A percentile compares a stretch with the other conserved stretches of the same genome.
phyloP scores from a whole-genome alignment of 352 stramenopile species.

The Phytophthora tubulina region DNA sequence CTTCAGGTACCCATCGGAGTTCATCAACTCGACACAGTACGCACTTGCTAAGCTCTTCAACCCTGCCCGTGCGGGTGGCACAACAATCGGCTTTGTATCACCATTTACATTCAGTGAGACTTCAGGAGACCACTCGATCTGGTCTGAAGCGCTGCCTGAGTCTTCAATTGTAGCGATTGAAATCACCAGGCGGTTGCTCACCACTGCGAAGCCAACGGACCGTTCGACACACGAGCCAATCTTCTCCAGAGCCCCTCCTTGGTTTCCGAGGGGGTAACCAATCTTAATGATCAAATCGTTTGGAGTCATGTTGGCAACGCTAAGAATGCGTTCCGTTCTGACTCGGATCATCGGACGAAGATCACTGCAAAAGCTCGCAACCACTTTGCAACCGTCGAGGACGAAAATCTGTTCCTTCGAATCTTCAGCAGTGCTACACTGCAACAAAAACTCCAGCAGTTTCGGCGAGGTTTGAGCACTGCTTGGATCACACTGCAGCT shows the following conservation, averaged over 20 bases:
- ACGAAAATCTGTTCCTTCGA: conserved; percentile 50
- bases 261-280: conserved; percentile 21
- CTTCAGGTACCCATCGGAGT: conserved; percentile 40
- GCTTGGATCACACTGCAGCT: conserved; percentile 29
- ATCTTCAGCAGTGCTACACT: conserved; percentile 20
- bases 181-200: conserved; percentile 37
- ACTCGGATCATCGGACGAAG: conserved; percentile 46
- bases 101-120: conserved; percentile 43
- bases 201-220: conserved; percentile 37
- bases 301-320: conserved; percentile 46
- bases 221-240: conserved; percentile 32
- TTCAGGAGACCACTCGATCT: conserved; percentile 43
- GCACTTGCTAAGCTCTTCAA: conserved; percentile 33
- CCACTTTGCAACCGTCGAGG: conserved; percentile 43
- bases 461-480: not conserved
- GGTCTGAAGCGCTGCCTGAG: not conserved
- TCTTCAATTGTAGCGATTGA: conserved; percentile 33
- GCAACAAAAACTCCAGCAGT: conserved; percentile 27
- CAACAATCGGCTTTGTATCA: conserved; percentile 44
- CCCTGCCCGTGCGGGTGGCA: conserved; percentile 18
- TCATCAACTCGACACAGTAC: conserved; percentile 52
- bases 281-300: conserved; percentile 32
- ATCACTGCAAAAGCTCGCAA: conserved; percentile 22
- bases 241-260: conserved; percentile 16
- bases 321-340: conserved; percentile 44